Percentiles rank a stretch among this genome's conserved stretches.
phyloP scores from a whole-genome alignment of 352 stramenopile species.

The Globisporangium cylindrosporum region DNA sequence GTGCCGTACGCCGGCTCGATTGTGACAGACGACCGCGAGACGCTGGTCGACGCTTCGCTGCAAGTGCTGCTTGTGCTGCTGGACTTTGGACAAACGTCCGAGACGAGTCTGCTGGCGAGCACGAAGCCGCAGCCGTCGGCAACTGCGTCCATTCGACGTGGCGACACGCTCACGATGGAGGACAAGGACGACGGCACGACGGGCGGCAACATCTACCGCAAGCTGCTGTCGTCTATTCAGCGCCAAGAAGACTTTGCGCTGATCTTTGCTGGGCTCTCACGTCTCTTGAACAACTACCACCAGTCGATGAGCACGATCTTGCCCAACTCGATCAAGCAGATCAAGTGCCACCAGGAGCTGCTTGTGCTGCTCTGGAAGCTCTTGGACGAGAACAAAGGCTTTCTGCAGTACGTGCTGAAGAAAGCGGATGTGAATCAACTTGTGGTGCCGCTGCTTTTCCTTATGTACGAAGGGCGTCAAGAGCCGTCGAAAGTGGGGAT shows the following conservation, averaged over 20 bases:
- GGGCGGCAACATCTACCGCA: conserved; percentile 60
- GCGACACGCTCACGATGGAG: conserved; percentile 24
- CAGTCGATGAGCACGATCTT: conserved; percentile 92
- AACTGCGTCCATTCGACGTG: conserved; percentile 25
- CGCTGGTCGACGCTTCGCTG: conserved; percentile 89
- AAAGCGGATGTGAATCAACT: conserved; percentile 93
- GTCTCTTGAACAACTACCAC: conserved; percentile 97
- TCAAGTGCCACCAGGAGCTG: conserved; percentile 97
- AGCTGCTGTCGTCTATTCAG: conserved; percentile 62
- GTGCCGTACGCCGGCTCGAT: conserved; percentile 91
- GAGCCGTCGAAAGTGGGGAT: conserved; percentile 93
- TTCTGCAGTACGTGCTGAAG: conserved; percentile 93
- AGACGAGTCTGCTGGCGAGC: conserved; percentile 38
- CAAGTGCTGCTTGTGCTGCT: conserved; percentile 94
- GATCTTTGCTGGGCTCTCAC: conserved; percentile 92
- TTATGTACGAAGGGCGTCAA: conserved; percentile 94
- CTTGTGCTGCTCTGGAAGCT: conserved; percentile 98
- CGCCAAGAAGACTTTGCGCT: conserved; percentile 89
- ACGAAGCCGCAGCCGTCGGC: conserved; percentile 47
- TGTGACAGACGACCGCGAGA: conserved; percentile 83
- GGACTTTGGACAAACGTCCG: conserved; percentile 86
- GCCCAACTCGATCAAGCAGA: conserved; percentile 91
- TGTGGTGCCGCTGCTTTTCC: conserved; percentile 80
- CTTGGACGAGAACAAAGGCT: conserved; percentile 96
- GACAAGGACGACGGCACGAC: conserved; percentile 30